These are phyloP conservation scores for Mortierella polycephala DNA, from an alignment of 371 early-diverging fungal genomes.

Conservation along the genomic window DNA sequence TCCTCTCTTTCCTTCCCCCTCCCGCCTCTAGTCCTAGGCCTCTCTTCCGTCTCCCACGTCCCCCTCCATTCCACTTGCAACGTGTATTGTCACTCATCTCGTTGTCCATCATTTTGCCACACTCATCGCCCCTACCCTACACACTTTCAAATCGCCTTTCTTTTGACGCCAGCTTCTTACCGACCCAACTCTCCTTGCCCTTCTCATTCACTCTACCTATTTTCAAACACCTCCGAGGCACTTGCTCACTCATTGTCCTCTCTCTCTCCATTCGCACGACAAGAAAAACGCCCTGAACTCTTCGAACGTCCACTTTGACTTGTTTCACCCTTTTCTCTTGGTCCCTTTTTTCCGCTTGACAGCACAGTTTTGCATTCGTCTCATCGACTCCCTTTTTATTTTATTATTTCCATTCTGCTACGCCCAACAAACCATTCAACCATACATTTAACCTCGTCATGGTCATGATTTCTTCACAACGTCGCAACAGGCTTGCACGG, in stretches of 20 bases:
- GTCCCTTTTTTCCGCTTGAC: slow-evolving; percentile 1
- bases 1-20: slow-evolving; percentile 6
- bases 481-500: slow-evolving; percentile 21
- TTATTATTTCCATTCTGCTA: not conserved
- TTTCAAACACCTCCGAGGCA: not conserved
- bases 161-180: not conserved
- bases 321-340: slow-evolving; percentile 5
- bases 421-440: not conserved
- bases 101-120: not conserved
- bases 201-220: not conserved
- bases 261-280: slow-evolving; percentile 1
- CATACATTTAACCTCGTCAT: not conserved
- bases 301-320: not conserved
- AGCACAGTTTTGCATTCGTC: not conserved
- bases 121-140: not conserved
- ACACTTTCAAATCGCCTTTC: not conserved
- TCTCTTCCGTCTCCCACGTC: slow-evolving; percentile 1
- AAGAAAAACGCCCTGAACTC: not conserved
- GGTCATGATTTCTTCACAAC: slow-evolving; percentile 11
- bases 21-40: slow-evolving; percentile 13
- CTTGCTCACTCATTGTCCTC: not conserved
- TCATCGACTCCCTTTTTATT: not conserved
- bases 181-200: not conserved
- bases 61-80: not conserved
- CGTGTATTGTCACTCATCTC: slow-evolving; percentile 23